A percentile compares a stretch with the other conserved stretches of the same genome.
These are phyloP conservation scores for Plasmodium coatneyi DNA, from an alignment of 169 alveolate genomes.

Conservation along the genomic window DNA sequence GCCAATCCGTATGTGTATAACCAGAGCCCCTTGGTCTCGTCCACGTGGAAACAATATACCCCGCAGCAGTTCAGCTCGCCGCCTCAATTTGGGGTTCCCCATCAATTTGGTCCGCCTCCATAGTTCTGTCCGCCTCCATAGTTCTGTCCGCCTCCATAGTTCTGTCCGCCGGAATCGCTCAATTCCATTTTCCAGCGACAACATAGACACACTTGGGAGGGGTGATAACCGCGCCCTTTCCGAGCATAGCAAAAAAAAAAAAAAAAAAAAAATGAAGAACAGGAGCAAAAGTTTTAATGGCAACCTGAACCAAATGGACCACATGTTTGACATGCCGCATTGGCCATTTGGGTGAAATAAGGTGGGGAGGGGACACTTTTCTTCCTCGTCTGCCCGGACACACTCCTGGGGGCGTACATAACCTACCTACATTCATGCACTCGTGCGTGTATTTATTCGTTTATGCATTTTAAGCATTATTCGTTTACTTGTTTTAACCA, in stretches of 20 bases:
- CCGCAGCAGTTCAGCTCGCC: background rate
- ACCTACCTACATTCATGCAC: background rate
- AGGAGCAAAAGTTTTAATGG: background rate
- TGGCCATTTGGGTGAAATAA: background rate
- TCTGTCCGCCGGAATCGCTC: background rate
- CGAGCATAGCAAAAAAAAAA: background rate
- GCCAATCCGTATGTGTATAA: constrained; percentile 43
- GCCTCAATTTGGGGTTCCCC: background rate
- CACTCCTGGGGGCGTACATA: background rate
- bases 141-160: background rate
- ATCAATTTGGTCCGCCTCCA: background rate
- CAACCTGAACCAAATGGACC: background rate
- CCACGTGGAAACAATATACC: constrained; percentile 36
- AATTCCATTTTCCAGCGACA: background rate
- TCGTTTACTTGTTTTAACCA: background rate
- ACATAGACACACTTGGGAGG: background rate
- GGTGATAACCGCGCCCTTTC: background rate
- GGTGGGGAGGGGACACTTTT: background rate
- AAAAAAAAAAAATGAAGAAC: background rate
- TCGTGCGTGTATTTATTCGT: background rate
- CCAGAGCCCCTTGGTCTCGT: constrained; percentile 6
- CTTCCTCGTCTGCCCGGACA: background rate
- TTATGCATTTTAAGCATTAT: no score
- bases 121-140: background rate
- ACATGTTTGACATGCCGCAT: background rate